phyloP scores from a whole-genome alignment of 164 flowering plant species.

The Stephania cephalantha region DNA sequence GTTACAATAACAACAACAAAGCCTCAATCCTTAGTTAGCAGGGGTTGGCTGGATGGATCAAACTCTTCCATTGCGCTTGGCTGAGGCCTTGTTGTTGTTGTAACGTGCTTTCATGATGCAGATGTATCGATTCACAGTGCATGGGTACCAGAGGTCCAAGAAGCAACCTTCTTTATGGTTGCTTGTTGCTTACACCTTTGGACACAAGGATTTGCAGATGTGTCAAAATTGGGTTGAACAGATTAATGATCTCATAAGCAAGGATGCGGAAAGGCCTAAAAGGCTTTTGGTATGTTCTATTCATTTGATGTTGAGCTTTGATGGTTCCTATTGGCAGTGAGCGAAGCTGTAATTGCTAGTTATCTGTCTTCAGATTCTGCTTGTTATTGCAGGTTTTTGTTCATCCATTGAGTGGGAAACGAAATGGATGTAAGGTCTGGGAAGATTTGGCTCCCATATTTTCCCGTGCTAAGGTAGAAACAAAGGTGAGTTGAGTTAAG shows the following conservation, averaged over 20 bases:
- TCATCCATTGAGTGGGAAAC: conserved; percentile 85
- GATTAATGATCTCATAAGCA: conserved; percentile 35
- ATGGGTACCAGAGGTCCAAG: conserved; percentile 49
- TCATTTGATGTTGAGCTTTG: not conserved
- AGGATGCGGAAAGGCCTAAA: conserved; percentile 63
- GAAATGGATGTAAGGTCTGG: conserved; percentile 71
- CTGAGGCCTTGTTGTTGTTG: not conserved
- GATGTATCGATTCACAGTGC: conserved; percentile 80
- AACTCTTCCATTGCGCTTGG: too few species aligned
- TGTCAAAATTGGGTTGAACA: conserved; percentile 64
- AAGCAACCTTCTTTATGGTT: conserved; percentile 43
- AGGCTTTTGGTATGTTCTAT: conserved; percentile 59
- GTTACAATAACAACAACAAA: too few species aligned
- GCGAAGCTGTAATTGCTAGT: conserved; percentile 7
- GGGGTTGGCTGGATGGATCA: too few species aligned
- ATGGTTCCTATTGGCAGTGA: not conserved
- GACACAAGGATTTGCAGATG: conserved; percentile 49
- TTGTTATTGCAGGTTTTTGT: conserved; percentile 64
- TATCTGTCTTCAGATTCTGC: conserved; percentile 15
- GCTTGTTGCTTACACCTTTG: conserved; percentile 51
- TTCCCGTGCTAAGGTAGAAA: conserved; percentile 63
- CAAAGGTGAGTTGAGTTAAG: conserved; percentile 49
- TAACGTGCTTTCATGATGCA: conserved; percentile 26
- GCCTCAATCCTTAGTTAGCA: too few species aligned
- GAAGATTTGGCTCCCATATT: conserved; percentile 74